phyloP scores from a whole-genome alignment of 2,329 filamentous ascomycete species.

The Nemania bipapillata region DNA sequence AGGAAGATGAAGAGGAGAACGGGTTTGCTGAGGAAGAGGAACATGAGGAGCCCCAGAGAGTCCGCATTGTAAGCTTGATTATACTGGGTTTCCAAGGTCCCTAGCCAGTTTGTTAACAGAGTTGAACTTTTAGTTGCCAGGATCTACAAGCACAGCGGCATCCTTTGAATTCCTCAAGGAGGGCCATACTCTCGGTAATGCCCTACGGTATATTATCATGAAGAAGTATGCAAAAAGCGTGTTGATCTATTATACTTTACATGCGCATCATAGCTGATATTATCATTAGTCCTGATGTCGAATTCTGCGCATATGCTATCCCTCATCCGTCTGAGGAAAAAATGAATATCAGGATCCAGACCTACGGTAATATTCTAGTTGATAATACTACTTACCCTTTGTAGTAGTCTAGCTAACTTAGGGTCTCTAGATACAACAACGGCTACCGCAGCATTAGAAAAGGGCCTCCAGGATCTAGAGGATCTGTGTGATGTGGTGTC shows the following conservation, averaged over 20 bases:
- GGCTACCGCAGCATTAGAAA: conserved; percentile 86
- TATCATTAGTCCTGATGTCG: conserved; percentile 91
- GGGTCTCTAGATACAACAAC: conserved; percentile 73
- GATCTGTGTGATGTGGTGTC: conserved; percentile 92
- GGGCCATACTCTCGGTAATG: conserved; percentile 95
- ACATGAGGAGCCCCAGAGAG: conserved; percentile 66
- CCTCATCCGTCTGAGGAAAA: conserved; percentile 94
- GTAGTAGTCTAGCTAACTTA: conserved; percentile 27
- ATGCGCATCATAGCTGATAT: conserved; percentile 24
- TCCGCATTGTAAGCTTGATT: conserved; percentile 66
- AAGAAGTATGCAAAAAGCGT: conserved; percentile 78
- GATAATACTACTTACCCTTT: not conserved
- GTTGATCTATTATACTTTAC: not conserved
- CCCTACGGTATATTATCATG: conserved; percentile 94
- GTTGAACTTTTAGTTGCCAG: conserved; percentile 72
- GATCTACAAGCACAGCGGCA: conserved; percentile 85
- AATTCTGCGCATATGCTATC: conserved; percentile 98
- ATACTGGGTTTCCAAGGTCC: conserved; percentile 14
- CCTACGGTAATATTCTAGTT: conserved; percentile 74
- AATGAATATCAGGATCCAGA: conserved; percentile 98
- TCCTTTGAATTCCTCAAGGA: conserved; percentile 95
- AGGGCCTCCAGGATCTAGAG: conserved; percentile 87
- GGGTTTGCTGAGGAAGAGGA: conserved; percentile 59
- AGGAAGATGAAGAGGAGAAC: conserved; percentile 49
- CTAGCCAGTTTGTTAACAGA: conserved; percentile 27